Evolutionary conservation across 495 filamentous ascomycete species (phyloP).

Genomic region (Penicillium bialowiezense): DNA sequence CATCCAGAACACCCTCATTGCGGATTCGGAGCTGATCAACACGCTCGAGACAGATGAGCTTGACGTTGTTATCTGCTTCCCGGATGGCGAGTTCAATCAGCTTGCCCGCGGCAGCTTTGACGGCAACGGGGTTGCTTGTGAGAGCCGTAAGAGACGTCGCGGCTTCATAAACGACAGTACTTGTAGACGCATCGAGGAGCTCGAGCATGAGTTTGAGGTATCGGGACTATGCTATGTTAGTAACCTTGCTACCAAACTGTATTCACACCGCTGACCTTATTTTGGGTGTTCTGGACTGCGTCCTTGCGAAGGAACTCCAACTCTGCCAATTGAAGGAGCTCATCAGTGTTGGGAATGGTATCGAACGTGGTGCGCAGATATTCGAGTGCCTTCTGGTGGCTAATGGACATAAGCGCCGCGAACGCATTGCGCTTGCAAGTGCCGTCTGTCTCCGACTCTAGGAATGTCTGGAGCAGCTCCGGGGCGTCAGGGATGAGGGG

Average conservation of each 20-base stretch:
- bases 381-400: slow-evolving; percentile 86
- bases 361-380: slow-evolving; percentile 92
- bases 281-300: slow-evolving; percentile 88
- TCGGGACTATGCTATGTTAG: slow-evolving; percentile 57
- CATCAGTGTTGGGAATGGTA: slow-evolving; percentile 89
- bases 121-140: slow-evolving; percentile 94
- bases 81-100: slow-evolving; percentile 96
- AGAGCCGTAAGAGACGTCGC: slow-evolving; percentile 95
- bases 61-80: slow-evolving; percentile 98
- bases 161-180: slow-evolving; percentile 96
- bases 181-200: slow-evolving; percentile 86
- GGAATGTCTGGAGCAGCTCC: slow-evolving; percentile 85
- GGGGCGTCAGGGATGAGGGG: slow-evolving; percentile 92
- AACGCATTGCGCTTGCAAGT: slow-evolving; percentile 99
- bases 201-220: slow-evolving; percentile 97
- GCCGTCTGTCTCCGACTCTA: slow-evolving; percentile 86
- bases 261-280: slow-evolving; percentile 62
- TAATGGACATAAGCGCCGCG: slow-evolving; percentile 83
- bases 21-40: slow-evolving; percentile 88
- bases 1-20: slow-evolving; percentile 91
- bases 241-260: background rate
- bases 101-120: slow-evolving; percentile 93
- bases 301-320: slow-evolving; percentile 97
- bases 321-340: slow-evolving; percentile 88
- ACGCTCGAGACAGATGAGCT: slow-evolving; percentile 93